Conservation (phyloP, 2,329 filamentous ascomycete species). For the Xylaria sp. region DNA sequence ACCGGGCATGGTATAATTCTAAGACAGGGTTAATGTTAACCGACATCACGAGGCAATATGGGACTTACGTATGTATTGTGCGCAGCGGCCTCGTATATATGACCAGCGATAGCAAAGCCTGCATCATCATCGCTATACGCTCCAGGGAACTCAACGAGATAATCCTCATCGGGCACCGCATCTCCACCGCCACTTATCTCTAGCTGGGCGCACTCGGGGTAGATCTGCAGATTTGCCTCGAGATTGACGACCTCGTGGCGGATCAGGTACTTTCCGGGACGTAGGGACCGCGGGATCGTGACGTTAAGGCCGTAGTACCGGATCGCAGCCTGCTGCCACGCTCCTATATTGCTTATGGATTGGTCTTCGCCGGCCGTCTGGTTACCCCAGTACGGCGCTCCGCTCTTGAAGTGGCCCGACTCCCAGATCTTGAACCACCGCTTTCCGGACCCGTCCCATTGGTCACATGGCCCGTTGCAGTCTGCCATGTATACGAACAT, state of each 20-base stretch:
- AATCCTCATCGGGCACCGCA: conserved; percentile 23
- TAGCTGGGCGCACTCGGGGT: conserved; percentile 32
- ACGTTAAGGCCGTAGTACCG: conserved; percentile 11
- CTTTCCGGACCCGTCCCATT: conserved; percentile 8
- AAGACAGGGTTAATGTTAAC: neutral
- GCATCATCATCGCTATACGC: neutral
- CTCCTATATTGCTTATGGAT: neutral
- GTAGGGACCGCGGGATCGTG: conserved; percentile 28
- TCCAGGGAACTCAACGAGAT: conserved; percentile 39
- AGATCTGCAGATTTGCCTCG: conserved; percentile 27
- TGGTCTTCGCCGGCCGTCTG: neutral
- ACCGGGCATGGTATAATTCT: conserved; percentile 7
- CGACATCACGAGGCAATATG: too few relatives aligned
- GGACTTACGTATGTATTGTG: conserved; percentile 2
- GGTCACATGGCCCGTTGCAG: neutral
- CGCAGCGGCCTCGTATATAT: neutral
- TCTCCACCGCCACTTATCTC: conserved; percentile 23
- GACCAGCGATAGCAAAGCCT: neutral
- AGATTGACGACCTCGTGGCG: conserved; percentile 34
- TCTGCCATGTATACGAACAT: conserved; percentile 1
- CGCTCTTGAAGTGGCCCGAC: neutral
- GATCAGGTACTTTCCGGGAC: conserved; percentile 31
- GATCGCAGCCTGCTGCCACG: neutral
- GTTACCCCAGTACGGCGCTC: neutral
- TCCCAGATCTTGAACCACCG: conserved; percentile 13